Evolutionary conservation across 495 filamentous ascomycete genomes (phyloP), one percentile per base, ranked within the genome.

Genomic region (Lindgomyces ingoldianus): DNA sequence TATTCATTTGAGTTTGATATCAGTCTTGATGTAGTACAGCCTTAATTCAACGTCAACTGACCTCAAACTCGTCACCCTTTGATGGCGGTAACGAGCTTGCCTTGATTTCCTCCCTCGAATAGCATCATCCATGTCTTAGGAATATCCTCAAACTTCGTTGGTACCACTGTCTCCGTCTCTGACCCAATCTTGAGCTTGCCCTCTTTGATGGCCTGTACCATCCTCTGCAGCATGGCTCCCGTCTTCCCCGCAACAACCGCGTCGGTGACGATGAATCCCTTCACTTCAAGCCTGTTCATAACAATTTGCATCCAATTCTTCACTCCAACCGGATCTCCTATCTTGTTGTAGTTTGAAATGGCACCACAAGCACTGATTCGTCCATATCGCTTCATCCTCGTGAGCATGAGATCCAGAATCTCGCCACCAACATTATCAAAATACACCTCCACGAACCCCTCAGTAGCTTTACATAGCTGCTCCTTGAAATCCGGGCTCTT

Each of bases 381-480:
- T 0, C 86, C 80, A 68, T 74, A 70, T 51, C 71, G 63, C 68
- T 83, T 84, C 60, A 88, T 78, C 24, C 81, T 77, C 11, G 68
- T 70, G 24, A 89, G 74, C 68, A 85, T 85, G 45, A 84, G 60
- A 62, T 89, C 85, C 62, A 89, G 77, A 59, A 89, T 84, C 58
- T 83, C 78, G 0, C 87, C 87, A 0, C 86, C 87, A n/a, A 89
- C 87, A 68, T 89, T 89, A 67, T 89, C 88, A 72, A 83, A 89
- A 69, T 83, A 89, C 21, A 90, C 80, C 60, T 90, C 84, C 16
- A 89, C 85, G 63, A 75, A 85, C 0, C 82, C 82, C 33, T 85
- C 83, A 18, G 87, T 89, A 11, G 79, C 85, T 65, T 78, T 77
- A 57, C 67, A 75, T 44, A 91, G 79, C 51, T 88, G 81, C 52